Base-by-base conservation (phyloP, 208 protist genomes). In the Trypanosoma avium region DNA sequence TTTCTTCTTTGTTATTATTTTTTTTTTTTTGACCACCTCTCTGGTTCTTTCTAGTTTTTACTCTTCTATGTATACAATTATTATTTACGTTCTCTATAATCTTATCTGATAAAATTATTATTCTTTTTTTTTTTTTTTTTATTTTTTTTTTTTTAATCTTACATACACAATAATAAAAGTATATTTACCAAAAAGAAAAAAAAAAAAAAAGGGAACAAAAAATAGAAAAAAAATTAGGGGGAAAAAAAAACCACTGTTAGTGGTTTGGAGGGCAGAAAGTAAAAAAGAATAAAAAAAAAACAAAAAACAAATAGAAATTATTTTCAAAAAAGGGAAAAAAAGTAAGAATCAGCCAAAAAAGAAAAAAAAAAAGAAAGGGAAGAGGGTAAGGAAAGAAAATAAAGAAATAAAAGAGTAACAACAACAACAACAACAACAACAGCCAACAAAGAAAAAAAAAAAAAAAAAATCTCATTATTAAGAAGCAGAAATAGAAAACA, bases 1-100 rank as follows among this genome's bases (percentile, higher is more conserved):
- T 56, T 42, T 1, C 47, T 65, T 49, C 43, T 61, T n/a, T 56
- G 29, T 42, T 46, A 6, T 40, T 43, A 32, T 8, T 54, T 24
- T 2, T 55, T 26, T 38, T 46, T 19, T 46, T 21, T 36, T 17
- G 47, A 42, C 45, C n/a, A 29, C 4, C 1, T 12, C 22, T 26
- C 0, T 47, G 3, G 17, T 17, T 57, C 17, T 57, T 1, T 43
- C 12, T 42, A 2, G 7, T 6, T 30, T 42, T 27, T 42, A 15
- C 9, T 57, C 7, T 42, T 4, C 17, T 19, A 40, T 57, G 6
- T 35, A 42, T 40, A 40, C 21, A 8, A 30, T 24, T 15, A n/a
- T 1, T 30, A 42, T 57, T 13, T 35, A 43, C 42, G 22, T 52
- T 15, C 8, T 52, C 22, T 2, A 30, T 52, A 3, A 29, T 2